phyloP scores from a whole-genome alignment of 495 filamentous ascomycete species.

The Geoglossum glabrum region DNA sequence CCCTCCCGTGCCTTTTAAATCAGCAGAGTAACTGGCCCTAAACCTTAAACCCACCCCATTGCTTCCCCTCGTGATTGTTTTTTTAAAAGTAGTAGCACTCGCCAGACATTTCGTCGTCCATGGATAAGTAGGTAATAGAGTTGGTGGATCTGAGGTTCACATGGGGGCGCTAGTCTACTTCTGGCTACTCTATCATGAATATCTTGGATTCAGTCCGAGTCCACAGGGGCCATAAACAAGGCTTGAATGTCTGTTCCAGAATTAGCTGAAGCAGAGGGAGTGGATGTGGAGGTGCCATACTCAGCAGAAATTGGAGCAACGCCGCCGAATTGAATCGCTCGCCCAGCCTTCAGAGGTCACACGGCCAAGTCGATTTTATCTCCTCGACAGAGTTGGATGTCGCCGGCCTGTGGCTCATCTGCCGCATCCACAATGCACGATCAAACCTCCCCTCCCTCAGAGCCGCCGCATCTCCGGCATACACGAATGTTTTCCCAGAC shows the following conservation, averaged over 20 bases:
- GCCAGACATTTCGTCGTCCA: too few relatives aligned
- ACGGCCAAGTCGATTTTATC: background rate
- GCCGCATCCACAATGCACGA: background rate
- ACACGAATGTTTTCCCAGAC: background rate
- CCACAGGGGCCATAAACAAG: background rate
- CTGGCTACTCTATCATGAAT: background rate
- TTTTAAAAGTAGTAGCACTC: too few relatives aligned
- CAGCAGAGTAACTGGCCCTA: too few relatives aligned
- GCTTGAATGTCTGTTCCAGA: background rate
- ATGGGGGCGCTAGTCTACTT: background rate
- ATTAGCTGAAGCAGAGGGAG: background rate
- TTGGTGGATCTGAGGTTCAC: too few relatives aligned
- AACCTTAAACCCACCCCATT: too few relatives aligned
- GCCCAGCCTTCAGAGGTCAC: background rate
- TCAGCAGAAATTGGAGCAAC: background rate
- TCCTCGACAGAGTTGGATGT: background rate
- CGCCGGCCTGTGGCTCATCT: background rate
- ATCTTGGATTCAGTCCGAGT: background rate
- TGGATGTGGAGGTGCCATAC: background rate
- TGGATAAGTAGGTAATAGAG: too few relatives aligned
- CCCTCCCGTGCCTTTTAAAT: too few relatives aligned
- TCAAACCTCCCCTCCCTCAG: background rate
- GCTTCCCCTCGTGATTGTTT: too few relatives aligned
- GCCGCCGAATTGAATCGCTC: background rate
- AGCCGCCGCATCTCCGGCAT: constrained; percentile 1